phyloP scores from a whole-genome alignment of 306 rosid genomes.

The Albizia julibrissin region DNA sequence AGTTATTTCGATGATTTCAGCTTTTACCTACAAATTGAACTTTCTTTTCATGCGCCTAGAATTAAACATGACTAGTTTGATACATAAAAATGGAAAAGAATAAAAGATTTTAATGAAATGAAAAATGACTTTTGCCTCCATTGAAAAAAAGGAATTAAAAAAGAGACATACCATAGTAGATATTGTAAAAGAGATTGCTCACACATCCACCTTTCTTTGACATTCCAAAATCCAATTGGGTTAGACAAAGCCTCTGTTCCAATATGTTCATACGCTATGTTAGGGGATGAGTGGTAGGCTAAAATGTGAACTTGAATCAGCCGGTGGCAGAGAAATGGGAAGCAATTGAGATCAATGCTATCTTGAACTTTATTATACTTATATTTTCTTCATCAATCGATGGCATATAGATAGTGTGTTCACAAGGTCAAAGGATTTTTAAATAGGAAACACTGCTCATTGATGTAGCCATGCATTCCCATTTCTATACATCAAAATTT shows the following conservation, averaged over 20 bases:
- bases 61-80: too few species aligned
- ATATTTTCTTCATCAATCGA: conserved; percentile 26
- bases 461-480: conserved; percentile 30
- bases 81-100: too few species aligned
- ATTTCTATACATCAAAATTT: conserved; percentile 48
- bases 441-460: conserved; percentile 21
- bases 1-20: too few species aligned
- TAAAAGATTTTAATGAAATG: too few species aligned
- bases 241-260: background rate
- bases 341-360: background rate
- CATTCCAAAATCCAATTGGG: background rate
- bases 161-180: too few species aligned
- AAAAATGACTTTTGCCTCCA: too few species aligned
- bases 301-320: background rate
- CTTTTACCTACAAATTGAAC: too few species aligned
- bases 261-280: background rate
- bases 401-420: background rate
- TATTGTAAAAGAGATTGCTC: too few species aligned
- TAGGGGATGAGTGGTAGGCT: background rate
- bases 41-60: too few species aligned
- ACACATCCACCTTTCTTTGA: too few species aligned
- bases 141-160: too few species aligned
- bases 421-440: background rate
- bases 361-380: conserved; percentile 6
- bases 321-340: background rate